Evolutionary conservation across 768 basidiomycete genomes (phyloP).

Genomic region (Asterophora lycoperdoides): DNA sequence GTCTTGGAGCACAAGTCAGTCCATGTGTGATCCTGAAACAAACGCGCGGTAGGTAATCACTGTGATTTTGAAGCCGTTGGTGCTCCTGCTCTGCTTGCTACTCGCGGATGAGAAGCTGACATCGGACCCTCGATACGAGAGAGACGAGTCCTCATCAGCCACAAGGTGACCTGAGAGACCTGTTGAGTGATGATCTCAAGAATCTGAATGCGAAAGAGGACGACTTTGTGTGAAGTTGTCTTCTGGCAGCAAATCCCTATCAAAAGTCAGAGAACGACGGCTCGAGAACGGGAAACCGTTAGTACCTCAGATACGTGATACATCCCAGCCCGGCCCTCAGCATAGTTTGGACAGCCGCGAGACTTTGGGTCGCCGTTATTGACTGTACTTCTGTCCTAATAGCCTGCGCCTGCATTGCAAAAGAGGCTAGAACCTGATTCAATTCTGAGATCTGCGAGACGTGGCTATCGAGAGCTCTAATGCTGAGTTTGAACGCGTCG

Average conservation of each 20-base stretch:
- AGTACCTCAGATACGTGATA: slow-evolving; percentile 70
- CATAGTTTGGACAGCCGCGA: slow-evolving; percentile 68
- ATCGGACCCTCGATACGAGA: slow-evolving; percentile 27
- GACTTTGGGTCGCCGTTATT: slow-evolving; percentile 56
- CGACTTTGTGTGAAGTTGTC: slow-evolving; percentile 74
- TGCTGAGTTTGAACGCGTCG: too few relatives aligned
- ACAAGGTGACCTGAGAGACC: slow-evolving; percentile 50
- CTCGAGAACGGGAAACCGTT: background rate
- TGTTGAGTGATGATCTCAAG: background rate
- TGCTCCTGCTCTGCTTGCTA: slow-evolving; percentile 34
- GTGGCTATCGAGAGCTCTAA: too few relatives aligned
- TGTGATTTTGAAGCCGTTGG: slow-evolving; percentile 71
- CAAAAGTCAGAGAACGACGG: background rate
- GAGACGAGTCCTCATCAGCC: slow-evolving; percentile 39
- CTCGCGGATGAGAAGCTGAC: slow-evolving; percentile 36
- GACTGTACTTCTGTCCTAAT: slow-evolving; percentile 35
- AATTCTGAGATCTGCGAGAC: too few relatives aligned
- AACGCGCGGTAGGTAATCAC: slow-evolving; percentile 19
- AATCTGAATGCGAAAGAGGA: slow-evolving; percentile 2
- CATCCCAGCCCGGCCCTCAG: slow-evolving; percentile 70
- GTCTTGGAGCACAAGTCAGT: slow-evolving; percentile 28
- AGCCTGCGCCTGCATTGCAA: slow-evolving; percentile 32
- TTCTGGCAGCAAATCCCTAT: slow-evolving; percentile 69
- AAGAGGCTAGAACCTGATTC: background rate
- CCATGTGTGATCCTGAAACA: background rate